phyloP scores from a whole-genome alignment of 805 yeast genomes.

The Wickerhamomyces sydowiorum region DNA sequence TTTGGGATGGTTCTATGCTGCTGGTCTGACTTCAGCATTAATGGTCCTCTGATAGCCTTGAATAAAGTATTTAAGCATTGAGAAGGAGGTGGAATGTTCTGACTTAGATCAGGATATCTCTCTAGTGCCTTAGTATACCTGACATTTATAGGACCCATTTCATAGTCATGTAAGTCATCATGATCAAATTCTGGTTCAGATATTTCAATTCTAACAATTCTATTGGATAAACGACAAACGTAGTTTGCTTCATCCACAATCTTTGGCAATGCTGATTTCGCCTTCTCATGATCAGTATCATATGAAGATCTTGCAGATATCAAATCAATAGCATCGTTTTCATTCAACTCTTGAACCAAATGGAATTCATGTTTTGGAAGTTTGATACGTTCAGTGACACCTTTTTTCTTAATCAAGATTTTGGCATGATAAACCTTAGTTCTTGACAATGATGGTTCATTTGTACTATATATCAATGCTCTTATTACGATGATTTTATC shows the following conservation, averaged over 20 bases:
- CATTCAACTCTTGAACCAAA: slow-evolving; percentile 17
- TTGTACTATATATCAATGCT: slow-evolving; percentile 23
- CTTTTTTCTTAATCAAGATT: slow-evolving; percentile 28
- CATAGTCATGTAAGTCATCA: slow-evolving; percentile 42
- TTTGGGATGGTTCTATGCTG: slow-evolving; percentile 51
- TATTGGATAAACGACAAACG: slow-evolving; percentile 39
- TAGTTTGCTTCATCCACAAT: slow-evolving; percentile 41
- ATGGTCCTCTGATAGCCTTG: slow-evolving; percentile 64
- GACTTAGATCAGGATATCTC: slow-evolving; percentile 20
- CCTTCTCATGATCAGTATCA: slow-evolving; percentile 7
- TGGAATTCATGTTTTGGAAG: slow-evolving; percentile 28
- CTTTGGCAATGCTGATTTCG: slow-evolving; percentile 25
- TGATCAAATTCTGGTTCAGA: slow-evolving; percentile 43
- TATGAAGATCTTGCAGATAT: slow-evolving; percentile 18
- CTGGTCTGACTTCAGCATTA: slow-evolving; percentile 36
- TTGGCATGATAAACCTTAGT: slow-evolving; percentile 27
- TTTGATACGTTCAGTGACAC: slow-evolving; percentile 1
- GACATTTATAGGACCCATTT: slow-evolving; percentile 40
- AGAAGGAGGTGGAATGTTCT: slow-evolving; percentile 42
- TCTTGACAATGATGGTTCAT: slow-evolving; percentile 18
- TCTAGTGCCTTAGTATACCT: slow-evolving; percentile 39
- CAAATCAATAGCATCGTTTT: slow-evolving; percentile 27
- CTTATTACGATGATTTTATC: slow-evolving; percentile 22
- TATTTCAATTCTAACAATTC: slow-evolving; percentile 47
- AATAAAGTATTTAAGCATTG: slow-evolving; percentile 57